phyloP scores from a whole-genome alignment of 257 asterid genomes.

The Capsicum rhomboideum region DNA sequence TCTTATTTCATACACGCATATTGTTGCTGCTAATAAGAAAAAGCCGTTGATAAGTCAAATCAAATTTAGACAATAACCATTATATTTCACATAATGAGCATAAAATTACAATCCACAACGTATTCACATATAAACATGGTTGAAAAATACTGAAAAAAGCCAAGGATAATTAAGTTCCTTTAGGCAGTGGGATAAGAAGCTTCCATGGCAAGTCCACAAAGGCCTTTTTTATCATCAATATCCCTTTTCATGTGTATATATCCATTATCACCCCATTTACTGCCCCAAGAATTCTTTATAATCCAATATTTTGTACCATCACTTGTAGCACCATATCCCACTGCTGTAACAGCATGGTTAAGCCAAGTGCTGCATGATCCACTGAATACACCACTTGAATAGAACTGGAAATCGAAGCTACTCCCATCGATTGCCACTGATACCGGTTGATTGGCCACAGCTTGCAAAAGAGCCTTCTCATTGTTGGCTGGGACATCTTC shows the following conservation, averaged over 20 bases:
- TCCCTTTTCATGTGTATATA: constrained; percentile 28
- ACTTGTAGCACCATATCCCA: constrained; percentile 25
- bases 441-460: constrained; percentile 31
- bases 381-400: constrained; percentile 24
- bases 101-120: neutral
- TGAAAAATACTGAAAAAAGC: neutral
- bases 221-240: constrained; percentile 9
- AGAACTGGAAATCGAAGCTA: constrained; percentile 20
- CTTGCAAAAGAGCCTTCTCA: constrained; percentile 29
- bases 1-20: neutral
- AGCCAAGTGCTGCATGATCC: constrained; percentile 25
- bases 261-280: constrained; percentile 34
- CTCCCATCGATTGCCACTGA: constrained; percentile 32
- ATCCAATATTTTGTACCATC: constrained; percentile 35
- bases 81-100: neutral
- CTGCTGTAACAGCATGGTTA: constrained; percentile 32
- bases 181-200: constrained; percentile 32
- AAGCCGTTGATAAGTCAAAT: neutral
- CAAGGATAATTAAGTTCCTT: neutral
- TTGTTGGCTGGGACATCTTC: constrained; percentile 27
- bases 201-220: constrained; percentile 34
- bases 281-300: constrained; percentile 36
- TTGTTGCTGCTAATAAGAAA: neutral
- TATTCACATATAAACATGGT: neutral
- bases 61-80: neutral